These are phyloP conservation scores for Aspergillus leporis DNA, from an alignment of 495 filamentous ascomycete species.

Conservation along the genomic window DNA sequence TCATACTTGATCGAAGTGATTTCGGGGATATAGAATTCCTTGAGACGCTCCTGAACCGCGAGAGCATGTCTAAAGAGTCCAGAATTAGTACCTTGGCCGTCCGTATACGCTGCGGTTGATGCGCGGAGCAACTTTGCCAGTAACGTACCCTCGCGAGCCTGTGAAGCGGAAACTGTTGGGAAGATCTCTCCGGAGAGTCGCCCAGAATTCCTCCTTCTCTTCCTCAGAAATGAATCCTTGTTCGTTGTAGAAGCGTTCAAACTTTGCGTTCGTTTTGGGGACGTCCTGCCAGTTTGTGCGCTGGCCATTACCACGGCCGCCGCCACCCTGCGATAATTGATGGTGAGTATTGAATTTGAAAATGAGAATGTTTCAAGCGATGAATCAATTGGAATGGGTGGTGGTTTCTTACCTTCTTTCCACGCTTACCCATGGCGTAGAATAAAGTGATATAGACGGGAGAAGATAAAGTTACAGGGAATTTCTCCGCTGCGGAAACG, in stretches of 20 bases:
- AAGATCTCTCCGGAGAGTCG: slow-evolving; percentile 72
- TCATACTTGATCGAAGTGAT: slow-evolving; percentile 82
- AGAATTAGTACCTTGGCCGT: neutral
- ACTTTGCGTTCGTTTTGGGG: slow-evolving; percentile 68
- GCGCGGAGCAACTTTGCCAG: slow-evolving; percentile 6
- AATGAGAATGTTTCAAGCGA: slow-evolving; percentile 3
- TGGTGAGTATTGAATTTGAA: slow-evolving; percentile 9
- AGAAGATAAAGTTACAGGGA: neutral
- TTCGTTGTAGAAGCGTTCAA: slow-evolving; percentile 81
- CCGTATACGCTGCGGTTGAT: neutral
- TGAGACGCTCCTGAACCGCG: slow-evolving; percentile 78
- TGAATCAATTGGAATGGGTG: neutral
- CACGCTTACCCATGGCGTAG: slow-evolving; percentile 20
- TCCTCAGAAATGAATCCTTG: slow-evolving; percentile 69
- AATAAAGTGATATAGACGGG: neutral
- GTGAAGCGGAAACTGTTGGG: slow-evolving; percentile 97
- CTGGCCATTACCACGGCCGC: slow-evolving; percentile 33
- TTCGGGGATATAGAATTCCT: slow-evolving; percentile 84
- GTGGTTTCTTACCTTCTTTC: slow-evolving; percentile 17
- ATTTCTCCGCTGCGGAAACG: slow-evolving; percentile 11
- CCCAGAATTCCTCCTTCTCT: slow-evolving; percentile 81
- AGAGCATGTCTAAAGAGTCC: slow-evolving; percentile 67
- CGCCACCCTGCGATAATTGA: slow-evolving; percentile 31
- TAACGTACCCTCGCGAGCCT: slow-evolving; percentile 76
- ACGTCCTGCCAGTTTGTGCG: slow-evolving; percentile 56